phyloP scores from a whole-genome alignment of 352 stramenopile genomes.

The Thraustochytrium sp. region DNA sequence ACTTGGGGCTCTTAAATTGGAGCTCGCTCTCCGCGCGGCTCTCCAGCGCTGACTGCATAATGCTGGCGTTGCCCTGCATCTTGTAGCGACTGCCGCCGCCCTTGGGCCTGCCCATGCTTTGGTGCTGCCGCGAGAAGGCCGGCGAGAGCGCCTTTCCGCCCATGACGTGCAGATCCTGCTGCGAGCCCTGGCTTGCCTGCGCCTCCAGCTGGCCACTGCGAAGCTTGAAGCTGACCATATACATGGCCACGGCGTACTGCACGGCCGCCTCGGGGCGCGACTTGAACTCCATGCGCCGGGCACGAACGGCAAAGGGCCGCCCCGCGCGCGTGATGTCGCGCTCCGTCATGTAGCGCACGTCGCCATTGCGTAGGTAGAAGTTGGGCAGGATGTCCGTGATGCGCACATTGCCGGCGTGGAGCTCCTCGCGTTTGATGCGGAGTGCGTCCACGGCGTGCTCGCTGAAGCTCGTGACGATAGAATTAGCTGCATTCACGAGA shows the following conservation, averaged over 20 bases:
- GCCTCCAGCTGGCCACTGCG: no score
- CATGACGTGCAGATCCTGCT: no score
- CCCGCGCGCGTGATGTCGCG: background rate
- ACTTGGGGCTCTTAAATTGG: background rate
- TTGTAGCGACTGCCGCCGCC: no score
- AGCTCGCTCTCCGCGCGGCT: no score
- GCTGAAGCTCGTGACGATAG: background rate
- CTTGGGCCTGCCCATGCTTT: no score
- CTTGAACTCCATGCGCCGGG: background rate
- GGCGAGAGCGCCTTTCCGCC: no score
- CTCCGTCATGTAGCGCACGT: background rate
- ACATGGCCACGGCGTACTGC: background rate
- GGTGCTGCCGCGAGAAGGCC: no score
- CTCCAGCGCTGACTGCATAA: no score
- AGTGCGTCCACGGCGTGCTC: background rate
- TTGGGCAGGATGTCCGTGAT: constrained; percentile 31
- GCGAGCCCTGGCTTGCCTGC: no score
- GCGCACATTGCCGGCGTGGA: background rate
- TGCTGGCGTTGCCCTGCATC: no score
- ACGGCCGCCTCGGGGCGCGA: background rate
- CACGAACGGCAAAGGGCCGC: background rate
- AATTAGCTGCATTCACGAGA: background rate
- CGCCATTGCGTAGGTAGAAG: background rate
- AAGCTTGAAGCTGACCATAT: background rate
- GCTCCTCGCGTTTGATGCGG: background rate